phyloP scores from a whole-genome alignment of 2,329 filamentous ascomycete species.

The Remersonia thermophila region DNA sequence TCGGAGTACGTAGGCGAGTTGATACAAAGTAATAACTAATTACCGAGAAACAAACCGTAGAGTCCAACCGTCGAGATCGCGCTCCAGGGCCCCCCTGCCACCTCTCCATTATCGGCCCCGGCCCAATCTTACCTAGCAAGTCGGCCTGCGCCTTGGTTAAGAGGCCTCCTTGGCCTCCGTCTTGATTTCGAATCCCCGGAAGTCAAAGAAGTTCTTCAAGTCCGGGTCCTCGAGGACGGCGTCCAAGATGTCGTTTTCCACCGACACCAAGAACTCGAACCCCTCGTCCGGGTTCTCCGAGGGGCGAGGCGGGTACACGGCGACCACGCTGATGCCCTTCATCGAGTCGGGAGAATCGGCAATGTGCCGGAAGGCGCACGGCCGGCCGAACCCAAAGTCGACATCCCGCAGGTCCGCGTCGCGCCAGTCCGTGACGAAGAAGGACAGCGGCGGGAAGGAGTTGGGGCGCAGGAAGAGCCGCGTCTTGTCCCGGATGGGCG shows the following conservation, averaged over 20 bases:
- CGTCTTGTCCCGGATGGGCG: slow-evolving; percentile 26
- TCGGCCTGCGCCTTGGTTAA: too few relatives aligned
- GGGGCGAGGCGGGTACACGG: slow-evolving; percentile 23
- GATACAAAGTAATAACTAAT: too few relatives aligned
- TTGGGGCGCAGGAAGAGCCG: slow-evolving; percentile 24
- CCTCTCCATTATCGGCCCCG: too few relatives aligned
- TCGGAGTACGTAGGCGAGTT: too few relatives aligned
- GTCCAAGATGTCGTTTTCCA: slow-evolving; percentile 23
- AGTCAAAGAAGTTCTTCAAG: slow-evolving; percentile 20
- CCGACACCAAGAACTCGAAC: slow-evolving; percentile 23
- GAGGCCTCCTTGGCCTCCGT: background rate
- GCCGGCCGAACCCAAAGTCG: slow-evolving; percentile 27
- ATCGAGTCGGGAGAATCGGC: too few relatives aligned
- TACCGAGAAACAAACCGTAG: too few relatives aligned
- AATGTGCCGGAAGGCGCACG: slow-evolving; percentile 23
- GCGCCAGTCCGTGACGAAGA: slow-evolving; percentile 26
- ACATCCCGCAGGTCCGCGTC: slow-evolving; percentile 19
- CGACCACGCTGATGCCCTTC: slow-evolving; percentile 18
- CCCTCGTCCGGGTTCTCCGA: slow-evolving; percentile 23
- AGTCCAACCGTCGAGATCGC: too few relatives aligned
- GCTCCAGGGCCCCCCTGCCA: too few relatives aligned
- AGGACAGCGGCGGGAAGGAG: slow-evolving; percentile 24
- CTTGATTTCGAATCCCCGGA: slow-evolving; percentile 23
- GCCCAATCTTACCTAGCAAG: too few relatives aligned
- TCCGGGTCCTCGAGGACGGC: slow-evolving; percentile 24